These are phyloP conservation scores for Daldinia sp. DNA, from an alignment of 2,329 filamentous ascomycete species.

Conservation along the genomic window DNA sequence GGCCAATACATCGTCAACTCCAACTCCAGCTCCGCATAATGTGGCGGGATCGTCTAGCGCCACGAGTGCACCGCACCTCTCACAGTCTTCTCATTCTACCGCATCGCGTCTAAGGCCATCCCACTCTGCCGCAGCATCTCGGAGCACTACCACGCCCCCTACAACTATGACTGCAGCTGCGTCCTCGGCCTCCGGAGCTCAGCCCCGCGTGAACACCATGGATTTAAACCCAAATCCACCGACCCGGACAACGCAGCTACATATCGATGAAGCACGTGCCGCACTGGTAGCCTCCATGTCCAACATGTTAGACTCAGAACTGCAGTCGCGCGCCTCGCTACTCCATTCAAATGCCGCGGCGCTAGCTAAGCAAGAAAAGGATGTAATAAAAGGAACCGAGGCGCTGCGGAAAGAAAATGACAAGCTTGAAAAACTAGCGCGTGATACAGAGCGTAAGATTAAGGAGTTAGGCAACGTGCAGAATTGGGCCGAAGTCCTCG, in stretches of 20 bases:
- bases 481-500: conserved; percentile 87
- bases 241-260: conserved; percentile 52
- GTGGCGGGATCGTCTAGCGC: conserved; percentile 18
- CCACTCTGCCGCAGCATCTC: conserved; percentile 28
- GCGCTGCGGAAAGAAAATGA: conserved; percentile 70
- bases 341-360: conserved; percentile 74
- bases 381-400: conserved; percentile 67
- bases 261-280: conserved; percentile 64
- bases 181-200: conserved; percentile 16
- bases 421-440: conserved; percentile 69
- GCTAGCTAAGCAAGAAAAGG: conserved; percentile 72
- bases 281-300: conserved; percentile 71
- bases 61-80: conserved; percentile 10
- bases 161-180: conserved; percentile 27
- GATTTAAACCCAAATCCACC: conserved; percentile 24
- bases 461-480: conserved; percentile 85
- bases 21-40: conserved; percentile 20
- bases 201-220: conserved; percentile 19
- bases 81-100: conserved; percentile 24
- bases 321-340: conserved; percentile 71
- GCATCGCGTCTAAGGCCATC: conserved; percentile 22
- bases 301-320: conserved; percentile 73
- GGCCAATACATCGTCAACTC: conserved; percentile 14
- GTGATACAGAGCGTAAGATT: conserved; percentile 68
- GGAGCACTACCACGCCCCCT: conserved; percentile 25